These are phyloP conservation scores for Scedosporium aurantiacum DNA, from an alignment of 2,329 filamentous ascomycete species.

Conservation along the genomic window DNA sequence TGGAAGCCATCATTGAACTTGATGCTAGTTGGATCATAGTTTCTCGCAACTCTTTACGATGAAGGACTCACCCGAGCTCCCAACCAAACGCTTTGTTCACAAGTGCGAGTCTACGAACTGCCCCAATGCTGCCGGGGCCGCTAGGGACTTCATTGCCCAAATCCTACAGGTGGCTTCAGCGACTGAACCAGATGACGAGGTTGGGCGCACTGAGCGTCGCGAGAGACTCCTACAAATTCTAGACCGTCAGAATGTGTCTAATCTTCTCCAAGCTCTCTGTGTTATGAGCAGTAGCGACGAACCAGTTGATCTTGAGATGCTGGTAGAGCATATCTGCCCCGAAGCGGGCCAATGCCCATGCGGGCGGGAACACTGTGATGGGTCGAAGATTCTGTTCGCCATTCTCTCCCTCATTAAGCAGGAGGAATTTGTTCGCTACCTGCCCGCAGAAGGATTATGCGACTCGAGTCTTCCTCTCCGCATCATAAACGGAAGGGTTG, in stretches of 20 bases:
- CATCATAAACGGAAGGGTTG: background rate
- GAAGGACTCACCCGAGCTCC: too few relatives aligned
- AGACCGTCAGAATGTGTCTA: background rate
- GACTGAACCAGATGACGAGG: background rate
- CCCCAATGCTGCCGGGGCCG: background rate
- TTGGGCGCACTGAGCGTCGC: background rate
- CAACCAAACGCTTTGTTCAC: too few relatives aligned
- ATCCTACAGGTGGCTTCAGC: background rate
- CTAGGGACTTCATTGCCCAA: background rate
- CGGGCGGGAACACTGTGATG: background rate
- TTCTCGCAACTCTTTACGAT: too few relatives aligned
- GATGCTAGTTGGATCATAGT: too few relatives aligned
- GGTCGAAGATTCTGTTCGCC: background rate
- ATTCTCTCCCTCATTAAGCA: background rate
- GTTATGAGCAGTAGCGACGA: background rate
- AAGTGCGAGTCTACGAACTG: background rate
- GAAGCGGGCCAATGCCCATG: background rate
- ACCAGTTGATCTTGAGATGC: background rate
- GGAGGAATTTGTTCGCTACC: background rate
- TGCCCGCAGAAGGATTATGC: background rate
- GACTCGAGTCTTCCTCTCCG: background rate
- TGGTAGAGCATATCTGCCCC: background rate
- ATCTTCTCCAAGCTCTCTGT: background rate
- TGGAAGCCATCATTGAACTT: too few relatives aligned
- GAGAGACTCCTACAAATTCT: background rate